Conservation (phyloP, 306 rosid genomes). For the Purshia tridentata region DNA sequence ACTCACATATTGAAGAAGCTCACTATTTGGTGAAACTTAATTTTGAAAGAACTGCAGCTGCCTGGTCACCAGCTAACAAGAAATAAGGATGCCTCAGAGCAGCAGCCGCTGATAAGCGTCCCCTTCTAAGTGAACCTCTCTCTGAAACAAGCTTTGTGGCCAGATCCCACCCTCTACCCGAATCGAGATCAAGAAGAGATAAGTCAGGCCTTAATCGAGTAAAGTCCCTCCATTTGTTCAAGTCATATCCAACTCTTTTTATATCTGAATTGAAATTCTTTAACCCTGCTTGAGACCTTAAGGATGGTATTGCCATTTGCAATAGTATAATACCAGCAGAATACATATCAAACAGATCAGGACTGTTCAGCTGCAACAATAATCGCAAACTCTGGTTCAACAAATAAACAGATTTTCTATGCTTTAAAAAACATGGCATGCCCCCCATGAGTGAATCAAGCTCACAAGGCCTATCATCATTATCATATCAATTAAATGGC, state of each 20-base stretch:
- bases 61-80: conserved; percentile 88
- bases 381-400: conserved; percentile 28
- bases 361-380: conserved; percentile 82
- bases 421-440: background rate
- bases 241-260: conserved; percentile 60
- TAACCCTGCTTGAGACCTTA: conserved; percentile 75
- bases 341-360: conserved; percentile 91
- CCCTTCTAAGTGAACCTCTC: conserved; percentile 69
- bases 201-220: conserved; percentile 65
- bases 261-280: conserved; percentile 83
- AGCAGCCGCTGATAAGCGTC: conserved; percentile 77
- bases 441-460: background rate
- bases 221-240: conserved; percentile 73
- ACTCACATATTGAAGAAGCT: conserved; percentile 33
- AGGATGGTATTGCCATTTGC: conserved; percentile 86
- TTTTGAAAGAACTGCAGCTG: conserved; percentile 87
- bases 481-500: too few relatives aligned
- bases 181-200: conserved; percentile 69
- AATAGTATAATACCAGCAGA: conserved; percentile 94
- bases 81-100: conserved; percentile 91
- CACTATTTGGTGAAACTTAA: conserved; percentile 56
- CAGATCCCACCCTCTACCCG: conserved; percentile 91
- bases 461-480: too few relatives aligned
- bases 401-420: background rate
- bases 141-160: conserved; percentile 75